phyloP scores from a whole-genome alignment of 2,329 filamentous ascomycete genomes.

The Penicillium sp. region DNA sequence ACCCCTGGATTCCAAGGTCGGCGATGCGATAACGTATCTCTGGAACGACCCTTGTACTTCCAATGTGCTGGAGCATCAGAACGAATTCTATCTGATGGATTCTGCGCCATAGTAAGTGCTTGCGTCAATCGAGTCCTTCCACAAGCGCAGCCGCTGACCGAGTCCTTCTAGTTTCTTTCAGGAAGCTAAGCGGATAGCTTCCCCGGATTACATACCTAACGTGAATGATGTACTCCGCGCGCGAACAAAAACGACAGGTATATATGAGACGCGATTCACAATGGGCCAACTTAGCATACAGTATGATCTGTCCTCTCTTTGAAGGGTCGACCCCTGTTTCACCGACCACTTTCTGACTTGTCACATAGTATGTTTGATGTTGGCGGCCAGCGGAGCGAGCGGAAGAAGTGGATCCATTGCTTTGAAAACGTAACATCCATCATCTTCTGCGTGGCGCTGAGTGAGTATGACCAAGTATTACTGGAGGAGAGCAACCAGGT shows the following conservation, averaged over 20 bases:
- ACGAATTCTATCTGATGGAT: slow-evolving; percentile 98
- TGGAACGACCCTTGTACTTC: slow-evolving; percentile 84
- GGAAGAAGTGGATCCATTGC: slow-evolving; percentile 99
- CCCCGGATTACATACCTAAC: slow-evolving; percentile 75
- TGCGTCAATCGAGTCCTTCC: too few relatives aligned
- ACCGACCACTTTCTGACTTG: too few relatives aligned
- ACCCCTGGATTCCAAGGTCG: slow-evolving; percentile 69
- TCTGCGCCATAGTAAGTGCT: slow-evolving; percentile 87
- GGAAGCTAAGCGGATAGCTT: slow-evolving; percentile 75
- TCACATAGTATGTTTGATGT: slow-evolving; percentile 99
- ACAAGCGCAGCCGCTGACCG: background rate
- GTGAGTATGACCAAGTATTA: slow-evolving; percentile 95
- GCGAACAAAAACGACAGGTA: slow-evolving; percentile 95
- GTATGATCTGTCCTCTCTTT: too few relatives aligned
- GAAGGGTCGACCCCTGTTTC: too few relatives aligned
- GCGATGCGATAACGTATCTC: slow-evolving; percentile 70
- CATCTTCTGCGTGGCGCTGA: slow-evolving; percentile 95
- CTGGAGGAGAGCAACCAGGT: slow-evolving; percentile 96
- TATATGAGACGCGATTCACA: slow-evolving; percentile 95
- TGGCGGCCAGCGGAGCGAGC: slow-evolving; percentile 88
- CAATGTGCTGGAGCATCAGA: slow-evolving; percentile 80
- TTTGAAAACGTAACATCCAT: slow-evolving; percentile 99
- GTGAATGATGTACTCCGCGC: slow-evolving; percentile 93
- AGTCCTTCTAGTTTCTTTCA: slow-evolving; percentile 72
- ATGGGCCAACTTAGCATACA: slow-evolving; percentile 99